Percentiles rank a stretch among this genome's conserved stretches.
These are phyloP conservation scores for Rosa lucieae DNA, from an alignment of 306 rosid species.

Conservation along the genomic window DNA sequence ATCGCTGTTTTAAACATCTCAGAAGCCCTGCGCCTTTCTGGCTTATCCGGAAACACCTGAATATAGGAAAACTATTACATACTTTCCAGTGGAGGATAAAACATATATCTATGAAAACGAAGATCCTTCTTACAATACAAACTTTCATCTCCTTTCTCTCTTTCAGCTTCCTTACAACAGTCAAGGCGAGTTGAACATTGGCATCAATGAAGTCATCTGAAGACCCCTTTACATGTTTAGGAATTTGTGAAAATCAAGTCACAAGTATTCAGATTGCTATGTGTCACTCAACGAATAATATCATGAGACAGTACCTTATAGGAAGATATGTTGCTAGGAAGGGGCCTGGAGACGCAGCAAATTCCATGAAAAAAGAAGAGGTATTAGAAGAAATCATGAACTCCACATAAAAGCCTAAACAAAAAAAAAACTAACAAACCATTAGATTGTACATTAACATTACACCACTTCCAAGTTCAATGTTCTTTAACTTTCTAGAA, in stretches of 20 bases:
- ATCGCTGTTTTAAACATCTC: constrained; percentile 76
- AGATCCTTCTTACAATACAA: constrained; percentile 65
- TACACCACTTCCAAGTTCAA: not conserved
- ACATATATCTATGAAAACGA: constrained; percentile 11
- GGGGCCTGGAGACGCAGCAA: constrained; percentile 56
- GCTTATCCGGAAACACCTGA: constrained; percentile 95
- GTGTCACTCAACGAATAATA: constrained; percentile 36
- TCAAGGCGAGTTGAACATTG: constrained; percentile 84
- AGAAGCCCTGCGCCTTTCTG: constrained; percentile 84
- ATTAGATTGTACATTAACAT: not conserved
- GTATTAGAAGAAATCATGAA: constrained; percentile 16
- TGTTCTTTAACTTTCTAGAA: not conserved
- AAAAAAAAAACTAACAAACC: constrained; percentile 1
- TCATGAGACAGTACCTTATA: constrained; percentile 70
- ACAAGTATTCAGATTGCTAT: constrained; percentile 36
- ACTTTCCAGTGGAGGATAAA: not conserved
- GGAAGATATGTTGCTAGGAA: constrained; percentile 82
- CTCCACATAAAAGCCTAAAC: constrained; percentile 11
- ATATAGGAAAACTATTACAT: constrained; percentile 24
- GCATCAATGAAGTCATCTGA: constrained; percentile 99
- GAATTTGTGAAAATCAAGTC: constrained; percentile 77
- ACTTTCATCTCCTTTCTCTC: constrained; percentile 66
- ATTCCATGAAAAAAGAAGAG: constrained; percentile 24
- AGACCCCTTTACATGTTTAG: constrained; percentile 97
- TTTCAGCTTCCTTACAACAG: constrained; percentile 81